phyloP scores from a whole-genome alignment of 2,329 filamentous ascomycete species.

The Simplicillium aogashimaense region DNA sequence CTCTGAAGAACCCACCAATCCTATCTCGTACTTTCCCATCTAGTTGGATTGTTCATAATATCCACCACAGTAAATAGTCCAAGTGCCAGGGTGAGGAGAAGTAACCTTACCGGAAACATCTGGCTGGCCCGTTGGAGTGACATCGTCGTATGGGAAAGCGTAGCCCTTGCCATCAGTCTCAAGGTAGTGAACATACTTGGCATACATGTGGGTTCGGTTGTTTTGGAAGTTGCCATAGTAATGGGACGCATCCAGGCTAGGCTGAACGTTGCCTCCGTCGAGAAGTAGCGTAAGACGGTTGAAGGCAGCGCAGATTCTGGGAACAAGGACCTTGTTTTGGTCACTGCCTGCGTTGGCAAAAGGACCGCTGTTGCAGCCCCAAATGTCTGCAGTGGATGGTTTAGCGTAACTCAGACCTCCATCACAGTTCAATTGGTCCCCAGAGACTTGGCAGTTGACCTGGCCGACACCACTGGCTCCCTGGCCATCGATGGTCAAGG shows the following conservation, averaged over 20 bases:
- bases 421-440: constrained; percentile 24
- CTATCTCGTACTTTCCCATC: not conserved
- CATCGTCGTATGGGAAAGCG: constrained; percentile 59
- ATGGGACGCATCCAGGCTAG: constrained; percentile 18
- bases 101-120: constrained; percentile 34
- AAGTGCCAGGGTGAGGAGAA: constrained; percentile 11
- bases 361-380: constrained; percentile 37
- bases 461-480: constrained; percentile 18
- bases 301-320: constrained; percentile 41
- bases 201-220: constrained; percentile 42
- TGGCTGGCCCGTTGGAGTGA: constrained; percentile 44
- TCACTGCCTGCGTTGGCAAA: constrained; percentile 27
- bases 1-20: no score
- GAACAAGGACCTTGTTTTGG: constrained; percentile 30
- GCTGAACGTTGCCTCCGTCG: constrained; percentile 36
- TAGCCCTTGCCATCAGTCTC: constrained; percentile 53
- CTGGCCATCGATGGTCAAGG: constrained; percentile 33
- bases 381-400: constrained; percentile 34
- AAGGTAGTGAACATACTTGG: constrained; percentile 47
- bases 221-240: constrained; percentile 28
- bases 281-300: constrained; percentile 33
- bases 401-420: constrained; percentile 31
- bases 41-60: not conserved
- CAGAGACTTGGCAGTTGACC: constrained; percentile 27
- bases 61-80: constrained; percentile 18